Conservation (phyloP, 139 green algal genomes). For the Coelastrella sp. region DNA sequence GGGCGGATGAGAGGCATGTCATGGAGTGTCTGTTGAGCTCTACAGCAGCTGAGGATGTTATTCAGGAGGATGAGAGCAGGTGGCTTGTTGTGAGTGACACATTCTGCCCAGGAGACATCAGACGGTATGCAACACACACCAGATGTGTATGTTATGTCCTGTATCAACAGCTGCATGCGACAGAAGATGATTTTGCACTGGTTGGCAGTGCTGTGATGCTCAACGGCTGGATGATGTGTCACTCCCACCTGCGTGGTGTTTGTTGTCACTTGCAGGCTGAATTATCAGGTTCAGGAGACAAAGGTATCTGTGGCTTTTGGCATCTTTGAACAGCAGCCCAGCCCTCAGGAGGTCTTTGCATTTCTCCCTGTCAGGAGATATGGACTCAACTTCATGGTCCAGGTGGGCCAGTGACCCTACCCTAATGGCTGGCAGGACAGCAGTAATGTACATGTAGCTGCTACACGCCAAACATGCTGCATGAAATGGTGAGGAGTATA, state of each 20-base stretch:
- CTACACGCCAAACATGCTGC: too few relatives aligned
- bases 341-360: slow-evolving; percentile 18
- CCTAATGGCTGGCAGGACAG: background rate
- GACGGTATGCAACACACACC: background rate
- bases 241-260: too few relatives aligned
- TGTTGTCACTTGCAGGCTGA: background rate
- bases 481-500: too few relatives aligned
- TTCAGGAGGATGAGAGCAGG: background rate
- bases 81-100: slow-evolving; percentile 25
- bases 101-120: slow-evolving; percentile 23
- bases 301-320: slow-evolving; percentile 23
- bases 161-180: background rate
- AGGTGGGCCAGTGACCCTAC: background rate
- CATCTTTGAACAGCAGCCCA: background rate
- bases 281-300: background rate
- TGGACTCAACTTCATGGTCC: slow-evolving; percentile 32
- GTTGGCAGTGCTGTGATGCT: background rate
- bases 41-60: background rate
- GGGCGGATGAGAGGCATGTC: too few relatives aligned
- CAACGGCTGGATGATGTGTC: background rate
- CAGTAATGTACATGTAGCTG: background rate
- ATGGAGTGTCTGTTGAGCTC: background rate
- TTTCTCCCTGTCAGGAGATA: slow-evolving; percentile 28
- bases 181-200: background rate
- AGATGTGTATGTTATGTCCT: background rate